Evolutionary conservation across 1,284 basidiomycete species (phyloP), one percentile per base, ranked within the genome.

Genomic region (Sanguinoderma infundibulare): DNA sequence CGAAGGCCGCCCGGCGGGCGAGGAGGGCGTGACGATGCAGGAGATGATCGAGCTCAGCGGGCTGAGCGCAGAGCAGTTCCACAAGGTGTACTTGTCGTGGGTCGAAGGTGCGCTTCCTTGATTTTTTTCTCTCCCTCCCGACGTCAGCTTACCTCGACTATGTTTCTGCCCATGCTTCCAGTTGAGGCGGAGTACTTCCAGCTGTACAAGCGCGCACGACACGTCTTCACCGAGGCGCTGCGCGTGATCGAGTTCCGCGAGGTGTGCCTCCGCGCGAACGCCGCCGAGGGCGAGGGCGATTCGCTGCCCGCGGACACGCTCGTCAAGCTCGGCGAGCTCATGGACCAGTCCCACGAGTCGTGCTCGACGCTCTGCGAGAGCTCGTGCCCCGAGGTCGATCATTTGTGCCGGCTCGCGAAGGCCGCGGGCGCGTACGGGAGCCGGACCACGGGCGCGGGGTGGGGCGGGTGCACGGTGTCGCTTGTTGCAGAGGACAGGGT

Each of bases 391-490:
- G 90, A 94, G 74, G 78, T 96, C 17, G 87, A 96, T 72, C 75
- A 84, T 68, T 81, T 96, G 15, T 83, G 83, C 12, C 70, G 68
- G 71, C 73, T 96, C 66, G 82, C 85, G n/a, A 77, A 81, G 56
- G 78, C 83, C 20, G 83, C 87, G 3, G 94, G 94, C 10, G 92
- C 93, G 8, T 84, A 89, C 61, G 94, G 94, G 1, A 89, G 87
- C 67, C 82, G 92, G 35, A 75, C 93, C 22, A 94, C 92, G 34
- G 91, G 91, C 44, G 94, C 94, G 0, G 94, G 94, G 2, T 97
- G 94, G 94, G 95, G 95, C 53, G 95, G 95, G 12, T 95, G 92
- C 67, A 91, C 91, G 0, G 90, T 96, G 24, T 93, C 91, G 17
- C 82, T 96, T 20, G 89, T 96, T 3, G 82, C 85, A 7, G 88